Base-by-base conservation (phyloP, 768 basidiomycete species). In the Russula sp. region DNA sequence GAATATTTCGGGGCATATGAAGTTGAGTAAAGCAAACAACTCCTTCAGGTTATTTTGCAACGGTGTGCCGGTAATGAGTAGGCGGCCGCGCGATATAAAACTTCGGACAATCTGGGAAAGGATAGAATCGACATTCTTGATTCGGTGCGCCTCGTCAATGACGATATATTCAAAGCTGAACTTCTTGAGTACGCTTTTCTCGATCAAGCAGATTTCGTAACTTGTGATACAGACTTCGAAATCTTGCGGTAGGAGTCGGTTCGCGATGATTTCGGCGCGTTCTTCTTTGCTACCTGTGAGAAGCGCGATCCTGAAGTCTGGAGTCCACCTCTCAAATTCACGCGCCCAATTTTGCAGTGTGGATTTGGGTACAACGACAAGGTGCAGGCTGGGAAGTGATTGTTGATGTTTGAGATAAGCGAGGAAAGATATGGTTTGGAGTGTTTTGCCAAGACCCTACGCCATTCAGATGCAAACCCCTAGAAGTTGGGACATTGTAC, bases 81-180 rank as follows among this genome's bases (percentile, higher is more conserved):
- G 77, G 48, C 97, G 81, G 0, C 94, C 95, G 34, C 95, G 84
- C 49, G 90, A 91, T 70, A 84, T 83, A 76, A 98, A 98, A 3
- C 89, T 79, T 55, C 96, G 85, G 54, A 98, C 93, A 71, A 99
- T 98, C 76, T 97, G 93, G 18, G 88, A 88, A 18, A 99, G 83
- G 71, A 98, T 89, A 14, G 93, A 96, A 74, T 98, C 93, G 69
- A 96, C 94, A 73, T 98, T 98, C 79, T 98, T 98, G 83, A 99
- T 99, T 26, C 97, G 89, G 72, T 99, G 96, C 0, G 96, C 96
- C 77, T 99, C 96, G 76, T 99, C 96, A 71, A 99, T 98, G 68
- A 90, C 85, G 75, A 98, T 98, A 76, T 98, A 98, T 75, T 96
- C 92, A 79, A 98, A 98, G 0, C 89, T 89, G 74, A 98, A 92